Conservation (phyloP, 352 stramenopile genomes). For the Globisporangium spinosum region DNA sequence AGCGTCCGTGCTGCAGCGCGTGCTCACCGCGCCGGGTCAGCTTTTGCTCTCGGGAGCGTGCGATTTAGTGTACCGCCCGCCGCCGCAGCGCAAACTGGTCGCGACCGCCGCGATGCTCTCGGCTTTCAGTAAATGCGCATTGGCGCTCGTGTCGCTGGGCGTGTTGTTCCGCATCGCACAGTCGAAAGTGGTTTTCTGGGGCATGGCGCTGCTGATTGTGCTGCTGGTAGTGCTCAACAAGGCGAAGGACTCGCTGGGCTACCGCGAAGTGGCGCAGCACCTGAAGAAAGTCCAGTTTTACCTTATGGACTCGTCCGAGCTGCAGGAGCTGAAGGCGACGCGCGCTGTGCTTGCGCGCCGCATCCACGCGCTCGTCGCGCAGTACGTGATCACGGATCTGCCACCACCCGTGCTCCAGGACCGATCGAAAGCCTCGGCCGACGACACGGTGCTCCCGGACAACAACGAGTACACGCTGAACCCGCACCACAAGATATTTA, state of each 20-base stretch:
- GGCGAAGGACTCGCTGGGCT: constrained; percentile 30
- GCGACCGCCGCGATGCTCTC: constrained; percentile 12
- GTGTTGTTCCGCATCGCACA: constrained; percentile 34
- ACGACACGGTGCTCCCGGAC: constrained; percentile 28
- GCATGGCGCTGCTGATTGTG: constrained; percentile 22
- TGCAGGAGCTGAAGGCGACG: constrained; percentile 48
- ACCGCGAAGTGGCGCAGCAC: constrained; percentile 47
- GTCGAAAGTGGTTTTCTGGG: constrained; percentile 31
- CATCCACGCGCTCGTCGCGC: constrained; percentile 64
- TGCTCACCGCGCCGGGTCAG: constrained; percentile 35
- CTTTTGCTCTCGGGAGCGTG: constrained; percentile 46
- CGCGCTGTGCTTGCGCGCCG: constrained; percentile 50
- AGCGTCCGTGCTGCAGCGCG: constrained; percentile 34
- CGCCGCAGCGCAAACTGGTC: constrained; percentile 25
- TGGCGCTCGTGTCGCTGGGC: constrained; percentile 21
- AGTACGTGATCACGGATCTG: constrained; percentile 63
- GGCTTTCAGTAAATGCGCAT: constrained; percentile 11
- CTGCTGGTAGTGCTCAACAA: constrained; percentile 34
- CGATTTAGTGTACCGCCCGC: constrained; percentile 53
- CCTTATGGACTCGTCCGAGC: constrained; percentile 56
- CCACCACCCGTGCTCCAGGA: constrained; percentile 62
- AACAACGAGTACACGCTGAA: constrained; percentile 72
- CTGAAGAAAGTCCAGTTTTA: constrained; percentile 78
- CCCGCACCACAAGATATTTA: constrained; percentile 81
- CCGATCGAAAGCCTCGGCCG: constrained; percentile 32